phyloP scores from a whole-genome alignment of 345 rosid species.

The Tarenaya hassleriana region DNA sequence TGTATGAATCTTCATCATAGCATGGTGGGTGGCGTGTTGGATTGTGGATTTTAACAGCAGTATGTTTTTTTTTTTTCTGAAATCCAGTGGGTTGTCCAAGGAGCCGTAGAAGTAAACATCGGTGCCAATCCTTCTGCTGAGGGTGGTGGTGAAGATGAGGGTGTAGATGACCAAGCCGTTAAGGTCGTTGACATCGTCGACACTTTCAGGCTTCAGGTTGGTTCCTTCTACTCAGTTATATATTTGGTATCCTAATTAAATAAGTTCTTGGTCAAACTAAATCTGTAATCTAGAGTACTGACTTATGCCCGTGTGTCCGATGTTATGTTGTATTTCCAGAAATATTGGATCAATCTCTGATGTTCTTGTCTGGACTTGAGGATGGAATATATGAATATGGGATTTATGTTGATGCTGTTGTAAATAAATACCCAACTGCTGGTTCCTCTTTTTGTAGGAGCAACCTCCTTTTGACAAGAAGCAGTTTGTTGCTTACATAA shows the following conservation, averaged over 20 bases:
- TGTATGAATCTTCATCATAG: not conserved
- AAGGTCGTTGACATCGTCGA: slow-evolving; percentile 98
- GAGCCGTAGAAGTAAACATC: slow-evolving; percentile 67
- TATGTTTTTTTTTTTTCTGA: not conserved
- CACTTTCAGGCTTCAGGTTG: slow-evolving; percentile 98
- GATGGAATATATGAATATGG: not conserved
- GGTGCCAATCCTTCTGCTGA: slow-evolving; percentile 99
- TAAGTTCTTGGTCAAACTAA: too few species aligned
- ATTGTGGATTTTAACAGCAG: not conserved
- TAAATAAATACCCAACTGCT: too few species aligned
- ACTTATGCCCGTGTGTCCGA: too few species aligned
- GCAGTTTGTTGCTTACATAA: slow-evolving; percentile 55
- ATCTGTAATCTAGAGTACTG: too few species aligned
- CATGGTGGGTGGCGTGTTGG: not conserved
- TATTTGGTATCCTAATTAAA: not conserved
- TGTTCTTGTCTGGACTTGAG: not conserved
- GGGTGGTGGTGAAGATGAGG: slow-evolving; percentile 72
- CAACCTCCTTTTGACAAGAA: slow-evolving; percentile 93
- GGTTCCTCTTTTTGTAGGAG: slow-evolving; percentile 44
- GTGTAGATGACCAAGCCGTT: slow-evolving; percentile 69
- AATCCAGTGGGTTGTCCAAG: slow-evolving; percentile 75
- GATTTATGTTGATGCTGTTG: too few species aligned
- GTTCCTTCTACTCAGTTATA: not conserved
- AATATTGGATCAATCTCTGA: too few species aligned
- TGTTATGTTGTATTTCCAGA: not conserved